Percentiles rank a stretch among this genome's conserved stretches.
phyloP scores from a whole-genome alignment of 257 asterid genomes.

The Cordia subcordata region DNA sequence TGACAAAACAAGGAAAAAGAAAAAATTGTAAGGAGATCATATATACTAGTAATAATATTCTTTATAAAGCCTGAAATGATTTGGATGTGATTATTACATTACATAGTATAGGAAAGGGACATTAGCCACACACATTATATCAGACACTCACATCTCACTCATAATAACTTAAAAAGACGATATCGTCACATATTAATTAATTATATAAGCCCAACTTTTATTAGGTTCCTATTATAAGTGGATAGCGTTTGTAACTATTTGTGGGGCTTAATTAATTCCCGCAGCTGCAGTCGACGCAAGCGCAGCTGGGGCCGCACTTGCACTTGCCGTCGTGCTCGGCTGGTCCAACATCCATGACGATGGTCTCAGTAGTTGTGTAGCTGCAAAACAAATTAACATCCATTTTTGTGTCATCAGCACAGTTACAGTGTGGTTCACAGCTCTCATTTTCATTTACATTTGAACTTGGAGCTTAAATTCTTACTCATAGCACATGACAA shows the following conservation, averaged over 20 bases:
- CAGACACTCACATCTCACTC: not conserved
- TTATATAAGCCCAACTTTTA: not conserved
- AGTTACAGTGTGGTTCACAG: too few species aligned
- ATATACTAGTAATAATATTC: not conserved
- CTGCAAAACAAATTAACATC: conserved; percentile 26
- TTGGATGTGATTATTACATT: conserved; percentile 1
- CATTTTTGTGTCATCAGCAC: too few species aligned
- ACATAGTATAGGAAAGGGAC: conserved; percentile 2
- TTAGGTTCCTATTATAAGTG: not conserved
- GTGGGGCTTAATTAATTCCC: conserved; percentile 23
- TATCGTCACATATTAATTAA: not conserved
- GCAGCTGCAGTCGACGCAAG: conserved; percentile 59
- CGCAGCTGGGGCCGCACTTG: conserved; percentile 68
- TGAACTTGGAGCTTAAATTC: too few species aligned
- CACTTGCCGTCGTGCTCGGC: conserved; percentile 53
- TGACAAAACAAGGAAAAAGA: too few species aligned
- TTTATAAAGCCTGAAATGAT: not conserved
- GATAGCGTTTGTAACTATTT: too few species aligned
- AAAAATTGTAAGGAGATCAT: too few species aligned
- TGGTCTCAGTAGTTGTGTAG: conserved; percentile 33
- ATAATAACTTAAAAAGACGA: conserved; percentile 5
- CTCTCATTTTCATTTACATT: not conserved
- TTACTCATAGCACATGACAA: too few species aligned
- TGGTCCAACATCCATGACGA: conserved; percentile 29
- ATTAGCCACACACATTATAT: not conserved